These are phyloP conservation scores for Vigna hirtella DNA, from an alignment of 306 rosid genomes.

Conservation along the genomic window DNA sequence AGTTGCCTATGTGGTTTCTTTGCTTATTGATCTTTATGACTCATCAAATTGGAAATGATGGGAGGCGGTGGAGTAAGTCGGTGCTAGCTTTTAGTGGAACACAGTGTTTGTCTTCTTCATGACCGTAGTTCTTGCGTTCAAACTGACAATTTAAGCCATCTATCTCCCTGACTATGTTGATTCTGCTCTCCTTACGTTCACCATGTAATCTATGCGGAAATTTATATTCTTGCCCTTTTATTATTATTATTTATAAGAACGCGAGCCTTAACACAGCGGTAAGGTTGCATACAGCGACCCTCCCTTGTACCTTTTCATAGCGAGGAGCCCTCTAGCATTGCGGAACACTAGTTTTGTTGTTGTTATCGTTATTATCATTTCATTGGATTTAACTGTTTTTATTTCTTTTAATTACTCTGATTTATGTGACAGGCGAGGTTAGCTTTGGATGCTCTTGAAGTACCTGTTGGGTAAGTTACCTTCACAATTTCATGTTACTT, in stretches of 20 bases:
- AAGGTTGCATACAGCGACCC: background rate
- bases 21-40: background rate
- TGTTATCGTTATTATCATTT: background rate
- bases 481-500: slow-evolving; percentile 13
- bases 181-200: background rate
- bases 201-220: background rate
- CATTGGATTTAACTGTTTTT: slow-evolving; percentile 22
- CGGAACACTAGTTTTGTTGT: background rate
- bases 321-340: background rate
- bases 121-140: background rate
- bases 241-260: too few relatives aligned
- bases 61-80: background rate
- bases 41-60: background rate
- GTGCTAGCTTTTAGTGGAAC: background rate
- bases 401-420: slow-evolving; percentile 23
- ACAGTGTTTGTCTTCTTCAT: background rate
- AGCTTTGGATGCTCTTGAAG: slow-evolving; percentile 81
- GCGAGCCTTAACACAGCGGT: too few relatives aligned
- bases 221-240: too few relatives aligned
- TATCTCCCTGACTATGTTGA: background rate
- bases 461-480: slow-evolving; percentile 80
- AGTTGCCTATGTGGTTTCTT: slow-evolving; percentile 5
- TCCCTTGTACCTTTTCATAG: background rate
- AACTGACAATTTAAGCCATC: slow-evolving; percentile 1
- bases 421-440: slow-evolving; percentile 61